Evolutionary conservation across 257 asterid genomes (phyloP).

Genomic region (Nemophila menziesii): DNA sequence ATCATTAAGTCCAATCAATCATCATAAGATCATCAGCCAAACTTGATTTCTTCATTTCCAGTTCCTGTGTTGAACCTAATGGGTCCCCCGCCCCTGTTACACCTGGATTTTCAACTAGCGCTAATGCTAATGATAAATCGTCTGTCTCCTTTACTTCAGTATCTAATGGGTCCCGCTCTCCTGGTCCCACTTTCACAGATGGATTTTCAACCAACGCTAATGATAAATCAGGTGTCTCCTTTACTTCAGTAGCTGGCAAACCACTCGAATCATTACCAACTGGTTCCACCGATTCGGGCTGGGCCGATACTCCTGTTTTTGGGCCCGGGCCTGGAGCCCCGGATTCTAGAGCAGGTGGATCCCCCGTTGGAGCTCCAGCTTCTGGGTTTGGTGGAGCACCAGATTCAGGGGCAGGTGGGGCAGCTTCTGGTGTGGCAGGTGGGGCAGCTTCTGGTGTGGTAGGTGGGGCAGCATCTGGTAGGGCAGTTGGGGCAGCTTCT

Average conservation of each 20-base stretch:
- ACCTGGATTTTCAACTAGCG: too few species aligned
- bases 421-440: constrained; percentile 19
- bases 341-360: constrained; percentile 17
- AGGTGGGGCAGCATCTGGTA: too few species aligned
- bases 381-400: constrained; percentile 25
- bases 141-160: too few species aligned
- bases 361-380: constrained; percentile 16
- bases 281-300: constrained; percentile 14
- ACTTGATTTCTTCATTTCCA: too few species aligned
- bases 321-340: constrained; percentile 22
- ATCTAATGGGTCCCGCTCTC: constrained; percentile 25
- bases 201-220: constrained; percentile 26
- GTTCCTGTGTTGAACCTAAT: too few species aligned
- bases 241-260: constrained; percentile 9
- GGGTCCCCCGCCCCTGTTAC: too few species aligned
- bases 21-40: too few species aligned
- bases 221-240: constrained; percentile 20
- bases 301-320: not conserved
- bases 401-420: constrained; percentile 19
- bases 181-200: constrained; percentile 19
- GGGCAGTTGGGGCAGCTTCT: too few species aligned
- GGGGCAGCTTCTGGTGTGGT: too few species aligned
- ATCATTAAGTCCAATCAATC: too few species aligned
- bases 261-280: constrained; percentile 10
- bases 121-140: too few species aligned